Conservation (phyloP, 164 flowering plant species). For the Taxillus chinensis region DNA sequence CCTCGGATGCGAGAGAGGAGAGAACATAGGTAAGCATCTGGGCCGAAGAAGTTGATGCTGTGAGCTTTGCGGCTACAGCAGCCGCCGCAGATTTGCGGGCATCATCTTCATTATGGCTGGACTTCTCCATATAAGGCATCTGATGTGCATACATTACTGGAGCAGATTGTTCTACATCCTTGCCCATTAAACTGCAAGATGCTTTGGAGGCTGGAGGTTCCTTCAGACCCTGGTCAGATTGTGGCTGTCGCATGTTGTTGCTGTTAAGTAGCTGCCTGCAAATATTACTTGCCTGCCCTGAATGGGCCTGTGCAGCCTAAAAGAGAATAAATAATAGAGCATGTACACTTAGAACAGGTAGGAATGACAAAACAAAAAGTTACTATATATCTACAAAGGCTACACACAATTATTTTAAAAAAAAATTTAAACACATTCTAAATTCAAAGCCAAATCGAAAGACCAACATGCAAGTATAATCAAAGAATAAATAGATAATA, state of each 20-base stretch:
- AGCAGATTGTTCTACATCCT: constrained; percentile 47
- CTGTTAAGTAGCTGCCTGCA: constrained; percentile 28
- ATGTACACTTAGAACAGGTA: background rate
- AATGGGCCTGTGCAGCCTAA: constrained; percentile 53
- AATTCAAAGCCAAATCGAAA: too few relatives aligned
- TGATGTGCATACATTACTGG: constrained; percentile 44
- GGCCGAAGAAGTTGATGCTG: constrained; percentile 88
- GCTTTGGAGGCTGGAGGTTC: constrained; percentile 26
- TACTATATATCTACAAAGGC: too few relatives aligned
- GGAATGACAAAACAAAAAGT: background rate
- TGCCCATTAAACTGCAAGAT: constrained; percentile 22
- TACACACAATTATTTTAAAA: too few relatives aligned
- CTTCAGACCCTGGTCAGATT: constrained; percentile 30
- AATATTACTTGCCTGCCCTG: constrained; percentile 38
- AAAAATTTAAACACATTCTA: too few relatives aligned
- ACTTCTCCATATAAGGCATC: constrained; percentile 22
- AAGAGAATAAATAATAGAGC: background rate
- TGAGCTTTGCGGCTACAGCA: constrained; percentile 81
- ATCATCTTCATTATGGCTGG: constrained; percentile 40
- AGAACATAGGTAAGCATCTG: constrained; percentile 89
- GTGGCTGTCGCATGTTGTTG: constrained; percentile 13
- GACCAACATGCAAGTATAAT: background rate
- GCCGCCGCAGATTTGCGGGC: constrained; percentile 76
- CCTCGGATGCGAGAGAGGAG: constrained; percentile 83
- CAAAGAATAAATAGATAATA: background rate